Percentiles rank a stretch among this genome's conserved stretches.
phyloP scores from a whole-genome alignment of 176 grass and related monocot species.

The Zizania latifolia region DNA sequence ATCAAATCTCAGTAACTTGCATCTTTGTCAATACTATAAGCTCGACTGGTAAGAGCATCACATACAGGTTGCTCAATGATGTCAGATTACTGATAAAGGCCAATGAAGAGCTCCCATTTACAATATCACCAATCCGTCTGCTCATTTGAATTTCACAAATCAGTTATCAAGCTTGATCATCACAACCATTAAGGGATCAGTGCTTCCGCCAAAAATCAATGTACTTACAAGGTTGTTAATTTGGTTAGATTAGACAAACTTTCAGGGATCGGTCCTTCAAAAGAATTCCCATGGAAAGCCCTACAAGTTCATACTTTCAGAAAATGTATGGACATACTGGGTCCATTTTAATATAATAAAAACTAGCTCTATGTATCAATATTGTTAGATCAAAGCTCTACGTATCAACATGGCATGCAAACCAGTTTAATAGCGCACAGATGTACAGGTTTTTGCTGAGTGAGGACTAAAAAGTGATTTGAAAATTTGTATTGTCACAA shows the following conservation, averaged over 20 bases:
- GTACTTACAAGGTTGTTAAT: slow-evolving; percentile 27
- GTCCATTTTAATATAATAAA: background rate
- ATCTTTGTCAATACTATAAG: background rate
- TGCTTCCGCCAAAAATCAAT: background rate
- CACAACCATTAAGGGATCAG: background rate
- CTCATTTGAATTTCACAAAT: background rate
- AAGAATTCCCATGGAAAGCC: slow-evolving; percentile 40
- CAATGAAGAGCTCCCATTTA: slow-evolving; percentile 53
- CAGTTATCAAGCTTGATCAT: slow-evolving; percentile 3
- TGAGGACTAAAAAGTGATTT: background rate
- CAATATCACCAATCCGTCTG: slow-evolving; percentile 58
- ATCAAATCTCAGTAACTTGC: background rate
- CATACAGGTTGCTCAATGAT: slow-evolving; percentile 40
- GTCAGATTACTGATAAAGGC: slow-evolving; percentile 49
- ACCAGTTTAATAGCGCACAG: background rate
- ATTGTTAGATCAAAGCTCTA: background rate
- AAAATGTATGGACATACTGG: background rate
- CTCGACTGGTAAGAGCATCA: background rate
- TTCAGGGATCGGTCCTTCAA: slow-evolving; percentile 36
- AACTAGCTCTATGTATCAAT: background rate
- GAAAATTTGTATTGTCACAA: background rate
- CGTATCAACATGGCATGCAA: background rate
- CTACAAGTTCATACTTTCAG: slow-evolving; percentile 5
- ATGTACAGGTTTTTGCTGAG: background rate
- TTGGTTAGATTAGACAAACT: slow-evolving; percentile 29